Conservation (phyloP, 116 monocot species). For the Phalaenopsis hybrid region DNA sequence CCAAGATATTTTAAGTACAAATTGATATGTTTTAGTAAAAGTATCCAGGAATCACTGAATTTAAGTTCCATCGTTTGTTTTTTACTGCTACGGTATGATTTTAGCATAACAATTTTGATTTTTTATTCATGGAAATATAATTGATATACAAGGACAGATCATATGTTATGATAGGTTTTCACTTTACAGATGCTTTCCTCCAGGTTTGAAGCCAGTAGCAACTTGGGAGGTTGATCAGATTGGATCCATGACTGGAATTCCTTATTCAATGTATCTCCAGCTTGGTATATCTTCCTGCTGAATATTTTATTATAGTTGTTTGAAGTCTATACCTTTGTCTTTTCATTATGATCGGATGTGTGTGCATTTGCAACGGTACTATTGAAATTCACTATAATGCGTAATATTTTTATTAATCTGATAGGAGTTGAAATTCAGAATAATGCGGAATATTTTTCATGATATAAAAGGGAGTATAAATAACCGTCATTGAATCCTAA, state of each 20-base stretch:
- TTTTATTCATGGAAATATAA: too few relatives aligned
- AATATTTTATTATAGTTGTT: neutral
- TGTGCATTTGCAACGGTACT: neutral
- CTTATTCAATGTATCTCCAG: slow-evolving; percentile 79
- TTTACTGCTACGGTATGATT: too few relatives aligned
- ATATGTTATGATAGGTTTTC: slow-evolving; percentile 5
- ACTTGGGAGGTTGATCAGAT: slow-evolving; percentile 91
- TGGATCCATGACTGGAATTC: slow-evolving; percentile 59
- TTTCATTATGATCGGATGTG: neutral
- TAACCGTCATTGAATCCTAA: too few relatives aligned
- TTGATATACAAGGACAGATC: too few relatives aligned
- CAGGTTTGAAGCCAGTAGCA: slow-evolving; percentile 35
- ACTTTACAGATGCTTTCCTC: slow-evolving; percentile 20
- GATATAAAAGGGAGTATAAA: too few relatives aligned
- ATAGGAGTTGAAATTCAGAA: too few relatives aligned
- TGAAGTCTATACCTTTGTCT: neutral
- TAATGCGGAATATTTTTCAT: too few relatives aligned
- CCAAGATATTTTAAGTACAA: neutral
- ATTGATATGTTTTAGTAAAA: too few relatives aligned
- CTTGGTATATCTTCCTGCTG: slow-evolving; percentile 34
- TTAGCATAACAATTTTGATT: too few relatives aligned
- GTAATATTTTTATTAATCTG: too few relatives aligned
- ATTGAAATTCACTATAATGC: too few relatives aligned
- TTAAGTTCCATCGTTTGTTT: neutral
- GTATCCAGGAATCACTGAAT: too few relatives aligned